phyloP scores from a whole-genome alignment of 2,329 filamentous ascomycete genomes.

The Cephalotrichum gorgonifer region DNA sequence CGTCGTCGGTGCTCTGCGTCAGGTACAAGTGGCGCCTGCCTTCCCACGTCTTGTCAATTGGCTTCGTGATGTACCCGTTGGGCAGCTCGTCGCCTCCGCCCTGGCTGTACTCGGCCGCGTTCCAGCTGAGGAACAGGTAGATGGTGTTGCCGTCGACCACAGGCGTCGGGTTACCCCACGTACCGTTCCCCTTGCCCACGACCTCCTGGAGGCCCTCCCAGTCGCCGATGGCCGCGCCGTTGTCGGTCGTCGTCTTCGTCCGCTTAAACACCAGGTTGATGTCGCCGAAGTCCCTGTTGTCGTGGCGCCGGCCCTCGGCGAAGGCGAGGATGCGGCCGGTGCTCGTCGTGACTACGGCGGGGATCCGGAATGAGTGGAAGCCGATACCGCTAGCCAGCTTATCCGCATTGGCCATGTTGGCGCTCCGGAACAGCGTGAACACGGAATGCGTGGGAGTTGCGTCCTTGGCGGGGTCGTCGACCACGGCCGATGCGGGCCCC shows the following conservation, averaged over 20 bases:
- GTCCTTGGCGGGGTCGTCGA: too few relatives aligned
- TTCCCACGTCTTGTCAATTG: constrained; percentile 12
- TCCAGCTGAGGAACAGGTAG: constrained; percentile 20
- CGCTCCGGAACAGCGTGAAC: too few relatives aligned
- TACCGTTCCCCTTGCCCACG: constrained; percentile 12
- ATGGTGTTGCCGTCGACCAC: constrained; percentile 18
- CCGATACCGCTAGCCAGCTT: constrained; percentile 14
- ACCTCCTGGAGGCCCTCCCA: constrained; percentile 16
- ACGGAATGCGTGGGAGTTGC: too few relatives aligned
- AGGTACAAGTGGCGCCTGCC: constrained; percentile 14
- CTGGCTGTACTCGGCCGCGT: constrained; percentile 16
- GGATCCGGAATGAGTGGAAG: constrained; percentile 18
- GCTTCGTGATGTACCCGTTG: constrained; percentile 11
- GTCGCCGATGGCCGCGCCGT: constrained; percentile 12
- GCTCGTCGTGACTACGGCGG: constrained; percentile 13
- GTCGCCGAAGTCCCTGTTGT: constrained; percentile 16
- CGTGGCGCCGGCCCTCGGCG: constrained; percentile 15
- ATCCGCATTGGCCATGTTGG: constrained; percentile 15
- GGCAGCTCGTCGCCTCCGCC: constrained; percentile 12
- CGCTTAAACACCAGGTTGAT: constrained; percentile 19
- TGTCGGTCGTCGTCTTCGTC: constrained; percentile 12
- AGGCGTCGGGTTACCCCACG: constrained; percentile 19
- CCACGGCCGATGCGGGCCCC: too few relatives aligned
- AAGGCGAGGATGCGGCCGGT: constrained; percentile 16
- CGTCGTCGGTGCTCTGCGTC: constrained; percentile 14